Percentiles rank a stretch among this genome's conserved stretches.
These are phyloP conservation scores for Colletotrichum tanaceti DNA, from an alignment of 2,329 filamentous ascomycete genomes.

Conservation along the genomic window DNA sequence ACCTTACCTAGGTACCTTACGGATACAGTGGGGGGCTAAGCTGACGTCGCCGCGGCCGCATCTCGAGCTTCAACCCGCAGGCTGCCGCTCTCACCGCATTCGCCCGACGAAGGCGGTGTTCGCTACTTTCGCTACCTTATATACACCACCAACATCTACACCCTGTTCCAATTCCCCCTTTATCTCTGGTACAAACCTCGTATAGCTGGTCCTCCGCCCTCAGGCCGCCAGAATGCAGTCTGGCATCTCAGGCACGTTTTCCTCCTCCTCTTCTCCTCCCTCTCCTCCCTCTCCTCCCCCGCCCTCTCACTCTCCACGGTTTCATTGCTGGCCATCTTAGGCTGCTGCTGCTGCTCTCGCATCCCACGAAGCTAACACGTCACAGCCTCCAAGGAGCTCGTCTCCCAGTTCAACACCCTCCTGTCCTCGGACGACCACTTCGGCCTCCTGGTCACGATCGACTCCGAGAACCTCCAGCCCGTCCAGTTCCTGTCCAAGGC, in stretches of 20 bases:
- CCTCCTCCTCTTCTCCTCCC: too few species aligned
- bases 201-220: not conserved
- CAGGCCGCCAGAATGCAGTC: constrained; percentile 71
- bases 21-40: not conserved
- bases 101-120: not conserved
- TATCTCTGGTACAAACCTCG: too few species aligned
- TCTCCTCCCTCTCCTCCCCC: too few species aligned
- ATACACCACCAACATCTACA: too few species aligned
- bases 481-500: constrained; percentile 64
- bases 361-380: constrained; percentile 19
- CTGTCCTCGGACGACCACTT: constrained; percentile 71
- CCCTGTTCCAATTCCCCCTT: too few species aligned
- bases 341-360: too few species aligned
- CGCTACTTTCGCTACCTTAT: not conserved
- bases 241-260: constrained; percentile 74
- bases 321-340: not conserved
- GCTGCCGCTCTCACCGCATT: constrained; percentile 3
- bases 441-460: constrained; percentile 78
- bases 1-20: too few species aligned
- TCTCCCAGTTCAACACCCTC: constrained; percentile 77
- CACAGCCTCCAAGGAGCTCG: constrained; percentile 80
- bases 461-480: constrained; percentile 75
- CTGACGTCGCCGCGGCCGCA: constrained; percentile 35
- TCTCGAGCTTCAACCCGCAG: constrained; percentile 23
- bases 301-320: not conserved